Percentiles rank a stretch among this genome's conserved stretches.
Conservation (phyloP, 176 grass and related monocot species). For the Cocos nucifera region DNA sequence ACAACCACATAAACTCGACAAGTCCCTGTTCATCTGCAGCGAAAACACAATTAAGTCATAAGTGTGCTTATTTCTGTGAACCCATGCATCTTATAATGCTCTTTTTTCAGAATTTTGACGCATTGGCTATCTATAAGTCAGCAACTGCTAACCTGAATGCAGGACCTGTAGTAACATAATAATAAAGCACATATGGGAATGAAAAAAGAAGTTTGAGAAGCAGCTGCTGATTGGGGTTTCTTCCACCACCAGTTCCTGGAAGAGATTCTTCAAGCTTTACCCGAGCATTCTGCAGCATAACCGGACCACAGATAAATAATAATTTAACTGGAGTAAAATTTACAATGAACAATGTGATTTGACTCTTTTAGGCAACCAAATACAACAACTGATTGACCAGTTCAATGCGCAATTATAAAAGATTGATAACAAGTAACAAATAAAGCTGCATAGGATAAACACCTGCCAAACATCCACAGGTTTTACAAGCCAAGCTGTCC, state of each 20-base stretch:
- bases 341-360: too few species aligned
- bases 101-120: too few species aligned
- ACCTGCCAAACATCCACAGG: slow-evolving; percentile 95
- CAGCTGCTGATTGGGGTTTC: slow-evolving; percentile 49
- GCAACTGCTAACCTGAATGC: slow-evolving; percentile 47
- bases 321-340: too few species aligned
- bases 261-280: slow-evolving; percentile 73
- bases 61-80: too few species aligned
- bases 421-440: not conserved
- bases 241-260: slow-evolving; percentile 70
- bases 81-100: too few species aligned
- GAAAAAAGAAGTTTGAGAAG: slow-evolving; percentile 57
- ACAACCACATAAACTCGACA: slow-evolving; percentile 31
- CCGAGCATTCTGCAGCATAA: slow-evolving; percentile 47
- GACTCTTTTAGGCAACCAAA: too few species aligned
- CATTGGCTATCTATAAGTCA: too few species aligned
- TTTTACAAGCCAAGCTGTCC: slow-evolving; percentile 89
- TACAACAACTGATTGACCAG: too few species aligned
- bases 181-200: slow-evolving; percentile 55
- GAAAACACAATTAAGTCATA: too few species aligned
- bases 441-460: slow-evolving; percentile 4
- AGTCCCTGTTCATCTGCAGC: slow-evolving; percentile 47
- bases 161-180: slow-evolving; percentile 62
- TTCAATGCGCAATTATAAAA: too few species aligned
- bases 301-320: too few species aligned